Evolutionary conservation across 2,329 filamentous ascomycete genomes (phyloP).

Genomic region (Fusarium tanahbumbuense): DNA sequence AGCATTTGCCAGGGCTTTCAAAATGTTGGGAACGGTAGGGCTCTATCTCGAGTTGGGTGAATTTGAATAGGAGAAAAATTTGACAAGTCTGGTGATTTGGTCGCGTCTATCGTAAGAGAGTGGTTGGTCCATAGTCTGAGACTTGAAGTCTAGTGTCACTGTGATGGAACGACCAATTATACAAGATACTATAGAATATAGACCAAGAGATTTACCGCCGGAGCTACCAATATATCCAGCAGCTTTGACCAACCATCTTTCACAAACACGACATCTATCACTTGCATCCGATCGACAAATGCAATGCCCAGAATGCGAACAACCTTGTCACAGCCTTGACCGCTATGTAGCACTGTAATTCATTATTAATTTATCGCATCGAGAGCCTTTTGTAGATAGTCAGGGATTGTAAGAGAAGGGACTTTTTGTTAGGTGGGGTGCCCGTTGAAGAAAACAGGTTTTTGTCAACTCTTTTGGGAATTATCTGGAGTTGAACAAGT

Average conservation of each 20-base stretch:
- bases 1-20: slow-evolving; percentile 2
- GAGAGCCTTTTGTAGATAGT: background rate
- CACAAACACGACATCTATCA: slow-evolving; percentile 9
- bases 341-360: slow-evolving; percentile 3
- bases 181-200: slow-evolving; percentile 4
- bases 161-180: slow-evolving; percentile 25
- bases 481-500: slow-evolving; percentile 16
- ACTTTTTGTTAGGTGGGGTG: slow-evolving; percentile 25
- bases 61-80: background rate
- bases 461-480: slow-evolving; percentile 3
- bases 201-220: slow-evolving; percentile 21
- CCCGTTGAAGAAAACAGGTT: slow-evolving; percentile 13
- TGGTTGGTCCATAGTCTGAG: slow-evolving; percentile 10
- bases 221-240: slow-evolving; percentile 1
- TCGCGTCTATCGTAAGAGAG: slow-evolving; percentile 1
- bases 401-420: slow-evolving; percentile 2
- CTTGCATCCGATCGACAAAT: slow-evolving; percentile 22
- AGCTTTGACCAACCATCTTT: slow-evolving; percentile 31
- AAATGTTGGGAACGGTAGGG: slow-evolving; percentile 31
- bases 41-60: background rate
- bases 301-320: slow-evolving; percentile 5
- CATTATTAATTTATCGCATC: slow-evolving; percentile 2
- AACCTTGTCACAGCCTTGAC: slow-evolving; percentile 8
- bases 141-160: slow-evolving; percentile 8
- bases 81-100: slow-evolving; percentile 5